Base-by-base conservation (phyloP, 306 rosid species). In the Delonix regia region DNA sequence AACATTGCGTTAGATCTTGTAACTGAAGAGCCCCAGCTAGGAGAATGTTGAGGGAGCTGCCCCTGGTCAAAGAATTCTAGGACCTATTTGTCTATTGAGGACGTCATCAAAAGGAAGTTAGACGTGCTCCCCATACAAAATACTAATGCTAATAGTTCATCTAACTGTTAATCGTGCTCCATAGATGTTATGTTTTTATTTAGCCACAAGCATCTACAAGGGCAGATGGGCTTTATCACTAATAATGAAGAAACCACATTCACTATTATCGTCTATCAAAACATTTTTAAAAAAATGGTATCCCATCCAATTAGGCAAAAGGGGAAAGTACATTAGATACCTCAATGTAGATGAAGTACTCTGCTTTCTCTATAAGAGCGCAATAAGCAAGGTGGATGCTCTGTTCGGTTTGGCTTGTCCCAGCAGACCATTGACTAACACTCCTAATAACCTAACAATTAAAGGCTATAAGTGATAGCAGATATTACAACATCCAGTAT, bases 341-440 rank as follows among this genome's bases (percentile, higher is more conserved):
- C 99, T 96, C 99, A 59, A 96, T 91, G 88, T 96, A 96, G 81
- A 96, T 87, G 76, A 96, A 96, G 77, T 93, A 78, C 86, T 96
- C 99, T 48, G 99, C 90, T 86, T 90, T 96, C 82, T 93, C 97
- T 22, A 96, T 96, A 57, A 96, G 94, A 80, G 97, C 87, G 69
- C 99, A 91, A 84, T 96, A 96, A 61, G 99, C 94, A 88, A 33
- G 85, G 87, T 96, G 98, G 84, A 96, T 96, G 88, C 99, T 93
- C 80, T 87, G 92, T 85, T 96, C 99, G 8, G 82, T 87, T 93
- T 86, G 98, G 84, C 99, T 96, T 81, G 98, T 96, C 78, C 99
- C 99, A 71, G 99, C 94, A 41, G 99, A 96, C 98, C 99, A 93
- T 79, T 96, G 99, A 78, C 99, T 93, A 75, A 96, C 99, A 30